A percentile compares a stretch with the other conserved stretches of the same genome.
Evolutionary conservation across 2,329 filamentous ascomycete genomes (phyloP).

Genomic region (Verticillium albo-atrum): DNA sequence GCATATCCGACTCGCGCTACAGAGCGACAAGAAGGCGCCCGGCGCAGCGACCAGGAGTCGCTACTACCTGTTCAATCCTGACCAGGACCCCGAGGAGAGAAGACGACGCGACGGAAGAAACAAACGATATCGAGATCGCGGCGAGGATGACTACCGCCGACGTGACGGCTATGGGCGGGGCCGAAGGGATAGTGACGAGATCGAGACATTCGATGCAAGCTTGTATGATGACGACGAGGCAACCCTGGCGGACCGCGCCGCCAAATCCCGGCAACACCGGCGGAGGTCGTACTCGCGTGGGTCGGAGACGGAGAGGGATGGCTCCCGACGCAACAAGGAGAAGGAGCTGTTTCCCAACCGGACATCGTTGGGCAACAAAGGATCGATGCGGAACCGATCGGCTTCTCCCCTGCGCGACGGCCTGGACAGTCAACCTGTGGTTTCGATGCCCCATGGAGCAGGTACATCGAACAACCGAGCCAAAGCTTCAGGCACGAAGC

Average conservation of each 20-base stretch:
- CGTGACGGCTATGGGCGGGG: conserved; percentile 29
- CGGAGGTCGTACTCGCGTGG: conserved; percentile 11
- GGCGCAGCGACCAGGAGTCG: conserved; percentile 78
- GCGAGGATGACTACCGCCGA: conserved; percentile 23
- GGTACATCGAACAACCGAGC: conserved; percentile 27
- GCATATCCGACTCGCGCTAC: conserved; percentile 68
- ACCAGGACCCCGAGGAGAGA: conserved; percentile 77
- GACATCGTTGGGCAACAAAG: conserved; percentile 14
- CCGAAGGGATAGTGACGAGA: conserved; percentile 41
- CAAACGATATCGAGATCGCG: conserved; percentile 61
- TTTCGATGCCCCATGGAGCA: neutral
- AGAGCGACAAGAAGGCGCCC: conserved; percentile 72
- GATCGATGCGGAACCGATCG: conserved; percentile 39
- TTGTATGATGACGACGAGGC: conserved; percentile 74
- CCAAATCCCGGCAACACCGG: conserved; percentile 28
- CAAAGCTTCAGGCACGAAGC: conserved; percentile 27
- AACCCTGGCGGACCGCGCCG: conserved; percentile 22
- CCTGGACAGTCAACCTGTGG: neutral
- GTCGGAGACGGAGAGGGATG: conserved; percentile 12
- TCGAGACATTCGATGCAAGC: conserved; percentile 63
- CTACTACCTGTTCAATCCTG: conserved; percentile 89
- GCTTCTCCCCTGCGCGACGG: conserved; percentile 44
- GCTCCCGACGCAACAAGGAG: conserved; percentile 35
- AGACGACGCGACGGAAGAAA: conserved; percentile 52
- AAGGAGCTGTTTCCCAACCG: conserved; percentile 61